phyloP scores from a whole-genome alignment of 169 alveolate genomes.

The Plasmodium cynomolgi region DNA sequence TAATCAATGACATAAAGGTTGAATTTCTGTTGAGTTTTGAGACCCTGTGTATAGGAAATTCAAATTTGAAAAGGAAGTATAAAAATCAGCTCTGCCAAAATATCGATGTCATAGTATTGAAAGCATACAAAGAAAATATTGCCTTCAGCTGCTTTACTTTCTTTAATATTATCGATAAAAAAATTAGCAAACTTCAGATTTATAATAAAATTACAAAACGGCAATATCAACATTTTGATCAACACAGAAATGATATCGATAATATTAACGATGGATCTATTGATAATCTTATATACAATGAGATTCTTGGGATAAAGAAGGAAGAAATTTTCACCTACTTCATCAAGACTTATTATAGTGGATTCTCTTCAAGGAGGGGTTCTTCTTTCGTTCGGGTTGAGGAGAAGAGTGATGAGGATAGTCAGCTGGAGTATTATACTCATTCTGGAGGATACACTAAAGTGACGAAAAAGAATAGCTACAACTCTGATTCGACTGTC shows the following conservation, averaged over 20 bases:
- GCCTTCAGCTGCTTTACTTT: conserved; percentile 56
- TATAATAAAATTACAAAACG: conserved; percentile 16
- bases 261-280: conserved; percentile 2
- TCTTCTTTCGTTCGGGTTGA: background rate
- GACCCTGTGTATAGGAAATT: conserved; percentile 30
- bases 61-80: conserved; percentile 15
- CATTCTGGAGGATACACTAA: background rate
- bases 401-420: background rate
- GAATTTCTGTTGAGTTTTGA: conserved; percentile 35
- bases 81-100: conserved; percentile 13
- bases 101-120: conserved; percentile 41
- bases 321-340: conserved; percentile 46
- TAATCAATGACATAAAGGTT: conserved; percentile 40
- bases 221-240: conserved; percentile 22
- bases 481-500: conserved; percentile 4
- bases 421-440: background rate
- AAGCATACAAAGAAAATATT: conserved; percentile 63
- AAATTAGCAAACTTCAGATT: conserved; percentile 11
- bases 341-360: conserved; percentile 14
- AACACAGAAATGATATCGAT: background rate
- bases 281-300: conserved; percentile 65
- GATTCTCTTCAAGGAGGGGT: background rate
- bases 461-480: background rate
- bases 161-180: conserved; percentile 32
- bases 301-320: conserved; percentile 41